These are phyloP conservation scores for Canna indica DNA, from an alignment of 176 grass and related monocot species.

Conservation along the genomic window DNA sequence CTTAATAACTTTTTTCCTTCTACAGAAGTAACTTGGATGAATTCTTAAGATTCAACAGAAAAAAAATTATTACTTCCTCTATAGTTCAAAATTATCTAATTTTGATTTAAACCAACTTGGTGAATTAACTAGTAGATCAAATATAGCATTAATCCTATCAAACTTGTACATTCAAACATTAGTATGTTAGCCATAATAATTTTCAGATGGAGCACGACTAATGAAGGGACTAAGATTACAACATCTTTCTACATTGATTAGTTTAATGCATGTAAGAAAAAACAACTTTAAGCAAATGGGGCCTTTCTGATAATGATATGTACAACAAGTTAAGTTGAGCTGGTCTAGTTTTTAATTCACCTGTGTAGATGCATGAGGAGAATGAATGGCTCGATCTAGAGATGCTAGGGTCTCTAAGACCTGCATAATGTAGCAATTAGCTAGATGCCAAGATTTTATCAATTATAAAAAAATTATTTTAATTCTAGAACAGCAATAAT, in stretches of 20 bases:
- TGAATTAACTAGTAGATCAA: neutral
- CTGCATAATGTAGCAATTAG: constrained; percentile 25
- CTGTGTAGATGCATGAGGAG: constrained; percentile 96
- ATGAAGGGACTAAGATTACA: neutral
- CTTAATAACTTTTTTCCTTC: neutral
- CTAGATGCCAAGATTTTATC: no score
- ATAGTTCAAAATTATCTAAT: no score
- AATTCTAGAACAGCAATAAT: neutral
- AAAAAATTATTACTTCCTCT: neutral
- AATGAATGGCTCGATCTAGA: constrained; percentile 94
- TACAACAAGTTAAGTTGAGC: neutral
- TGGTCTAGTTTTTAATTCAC: constrained; percentile 27
- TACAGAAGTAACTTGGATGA: neutral
- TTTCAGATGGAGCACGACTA: neutral
- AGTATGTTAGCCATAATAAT: neutral
- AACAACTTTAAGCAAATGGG: neutral
- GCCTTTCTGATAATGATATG: neutral
- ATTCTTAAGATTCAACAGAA: neutral
- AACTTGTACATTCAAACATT: no score
- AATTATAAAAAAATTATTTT: neutral
- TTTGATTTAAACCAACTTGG: no score
- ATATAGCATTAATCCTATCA: neutral
- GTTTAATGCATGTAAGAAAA: neutral
- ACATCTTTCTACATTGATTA: no score
- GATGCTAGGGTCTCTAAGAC: constrained; percentile 93